phyloP scores from a whole-genome alignment of 2,329 filamentous ascomycete genomes.

The Sporothrix luriei region DNA sequence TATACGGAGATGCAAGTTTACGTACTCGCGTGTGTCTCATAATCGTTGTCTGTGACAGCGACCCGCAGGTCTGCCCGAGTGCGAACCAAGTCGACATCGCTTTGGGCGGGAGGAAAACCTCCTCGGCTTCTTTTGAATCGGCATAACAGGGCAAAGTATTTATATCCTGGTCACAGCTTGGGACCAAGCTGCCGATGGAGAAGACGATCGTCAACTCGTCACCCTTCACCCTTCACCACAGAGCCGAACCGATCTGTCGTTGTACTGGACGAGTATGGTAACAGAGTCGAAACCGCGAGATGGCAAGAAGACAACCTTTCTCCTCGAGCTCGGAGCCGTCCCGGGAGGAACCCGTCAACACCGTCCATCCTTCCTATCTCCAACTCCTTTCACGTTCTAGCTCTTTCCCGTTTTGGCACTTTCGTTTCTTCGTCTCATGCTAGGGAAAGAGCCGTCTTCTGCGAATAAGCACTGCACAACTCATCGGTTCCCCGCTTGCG shows the following conservation, averaged over 20 bases:
- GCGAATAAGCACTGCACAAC: constrained; percentile 12
- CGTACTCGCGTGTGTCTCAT: neutral
- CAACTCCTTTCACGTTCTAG: neutral
- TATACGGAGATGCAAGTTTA: neutral
- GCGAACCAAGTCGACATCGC: neutral
- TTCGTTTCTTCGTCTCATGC: neutral
- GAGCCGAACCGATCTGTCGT: too few species aligned
- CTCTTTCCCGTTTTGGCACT: neutral
- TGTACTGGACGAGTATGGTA: too few species aligned
- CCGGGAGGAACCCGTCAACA: neutral
- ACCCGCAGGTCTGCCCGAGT: neutral
- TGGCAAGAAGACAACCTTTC: neutral
- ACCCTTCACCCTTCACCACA: too few species aligned
- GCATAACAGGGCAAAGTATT: neutral
- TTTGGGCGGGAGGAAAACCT: neutral
- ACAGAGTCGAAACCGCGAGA: neutral
- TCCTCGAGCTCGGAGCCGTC: neutral
- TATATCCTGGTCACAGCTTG: constrained; percentile 4
- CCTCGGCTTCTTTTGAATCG: neutral
- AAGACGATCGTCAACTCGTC: too few species aligned
- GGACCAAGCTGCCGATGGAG: neutral
- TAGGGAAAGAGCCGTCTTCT: neutral
- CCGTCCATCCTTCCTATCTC: neutral
- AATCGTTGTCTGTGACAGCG: neutral
- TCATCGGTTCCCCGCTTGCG: neutral